Percentiles rank a stretch among this genome's conserved stretches.
Evolutionary conservation across 1,284 basidiomycete genomes (phyloP).

Genomic region (Ganoderma sp.): DNA sequence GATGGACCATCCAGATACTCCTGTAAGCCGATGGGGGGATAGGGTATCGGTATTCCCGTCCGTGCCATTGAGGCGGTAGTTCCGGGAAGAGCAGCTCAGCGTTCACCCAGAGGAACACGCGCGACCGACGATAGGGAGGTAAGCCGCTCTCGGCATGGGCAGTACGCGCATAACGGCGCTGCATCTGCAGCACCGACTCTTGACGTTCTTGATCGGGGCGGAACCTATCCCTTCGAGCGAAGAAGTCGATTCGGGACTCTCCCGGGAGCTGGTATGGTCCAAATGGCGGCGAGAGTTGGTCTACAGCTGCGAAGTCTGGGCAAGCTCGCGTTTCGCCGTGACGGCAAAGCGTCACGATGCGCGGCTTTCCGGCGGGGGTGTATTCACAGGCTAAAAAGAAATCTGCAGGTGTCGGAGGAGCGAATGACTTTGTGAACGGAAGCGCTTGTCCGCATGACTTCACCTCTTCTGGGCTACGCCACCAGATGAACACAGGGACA

Average conservation of each 20-base stretch:
- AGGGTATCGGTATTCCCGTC: neutral
- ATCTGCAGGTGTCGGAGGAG: neutral
- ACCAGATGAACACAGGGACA: neutral
- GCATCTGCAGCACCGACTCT: neutral
- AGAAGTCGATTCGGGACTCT: neutral
- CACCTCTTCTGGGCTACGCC: neutral
- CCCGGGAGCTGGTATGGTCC: neutral
- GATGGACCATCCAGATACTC: neutral
- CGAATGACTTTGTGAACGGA: neutral
- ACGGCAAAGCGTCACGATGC: neutral
- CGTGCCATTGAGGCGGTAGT: neutral
- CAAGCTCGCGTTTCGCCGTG: neutral
- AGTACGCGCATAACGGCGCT: neutral
- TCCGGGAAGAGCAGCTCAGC: neutral
- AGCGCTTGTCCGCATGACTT: neutral
- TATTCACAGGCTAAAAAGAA: neutral
- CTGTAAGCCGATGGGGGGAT: neutral
- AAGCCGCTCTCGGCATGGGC: neutral
- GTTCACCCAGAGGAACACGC: neutral
- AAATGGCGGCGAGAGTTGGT: neutral
- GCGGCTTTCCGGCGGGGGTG: neutral
- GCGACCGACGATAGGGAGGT: neutral
- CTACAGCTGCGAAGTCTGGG: neutral
- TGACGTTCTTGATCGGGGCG: neutral
- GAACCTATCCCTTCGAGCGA: neutral